phyloP scores from a whole-genome alignment of 1,139 yeast genomes.

The Suhomyces chickasaworum region DNA sequence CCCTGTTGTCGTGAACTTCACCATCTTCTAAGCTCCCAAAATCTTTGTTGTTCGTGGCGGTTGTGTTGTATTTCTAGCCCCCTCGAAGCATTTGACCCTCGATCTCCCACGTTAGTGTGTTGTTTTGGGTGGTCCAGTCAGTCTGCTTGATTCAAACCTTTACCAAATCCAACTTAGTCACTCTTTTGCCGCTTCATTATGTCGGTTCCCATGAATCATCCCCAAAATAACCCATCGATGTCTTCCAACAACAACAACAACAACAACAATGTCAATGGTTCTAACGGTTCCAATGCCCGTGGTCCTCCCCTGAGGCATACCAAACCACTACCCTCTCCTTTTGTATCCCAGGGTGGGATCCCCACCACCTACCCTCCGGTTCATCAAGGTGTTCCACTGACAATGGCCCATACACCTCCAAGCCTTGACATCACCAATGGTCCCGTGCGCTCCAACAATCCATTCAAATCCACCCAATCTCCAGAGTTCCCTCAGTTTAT shows the following conservation, averaged over 20 bases:
- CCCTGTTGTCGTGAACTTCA: neutral
- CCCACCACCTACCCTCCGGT: neutral
- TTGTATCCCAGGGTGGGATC: neutral
- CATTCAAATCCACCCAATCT: constrained; percentile 6
- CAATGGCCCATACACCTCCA: neutral
- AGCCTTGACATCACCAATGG: neutral
- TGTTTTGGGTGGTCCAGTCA: neutral
- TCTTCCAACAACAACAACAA: constrained; percentile 3
- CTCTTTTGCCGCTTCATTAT: constrained; percentile 12
- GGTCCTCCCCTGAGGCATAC: neutral
- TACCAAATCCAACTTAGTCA: constrained; percentile 15
- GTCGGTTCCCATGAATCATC: constrained; percentile 7
- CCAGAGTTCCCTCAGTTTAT: constrained; percentile 9
- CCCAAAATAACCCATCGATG: constrained; percentile 1
- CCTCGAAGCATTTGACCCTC: constrained; percentile 1
- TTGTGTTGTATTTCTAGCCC: neutral
- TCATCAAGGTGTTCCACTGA: neutral
- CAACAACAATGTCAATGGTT: neutral
- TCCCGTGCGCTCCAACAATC: constrained; percentile 2
- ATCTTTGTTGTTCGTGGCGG: neutral
- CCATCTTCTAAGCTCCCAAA: neutral
- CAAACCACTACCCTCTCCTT: neutral
- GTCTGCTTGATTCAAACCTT: neutral
- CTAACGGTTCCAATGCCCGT: neutral
- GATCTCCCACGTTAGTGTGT: neutral